phyloP scores from a whole-genome alignment of 2,329 filamentous ascomycete species.

The Podosphaera leucotricha region DNA sequence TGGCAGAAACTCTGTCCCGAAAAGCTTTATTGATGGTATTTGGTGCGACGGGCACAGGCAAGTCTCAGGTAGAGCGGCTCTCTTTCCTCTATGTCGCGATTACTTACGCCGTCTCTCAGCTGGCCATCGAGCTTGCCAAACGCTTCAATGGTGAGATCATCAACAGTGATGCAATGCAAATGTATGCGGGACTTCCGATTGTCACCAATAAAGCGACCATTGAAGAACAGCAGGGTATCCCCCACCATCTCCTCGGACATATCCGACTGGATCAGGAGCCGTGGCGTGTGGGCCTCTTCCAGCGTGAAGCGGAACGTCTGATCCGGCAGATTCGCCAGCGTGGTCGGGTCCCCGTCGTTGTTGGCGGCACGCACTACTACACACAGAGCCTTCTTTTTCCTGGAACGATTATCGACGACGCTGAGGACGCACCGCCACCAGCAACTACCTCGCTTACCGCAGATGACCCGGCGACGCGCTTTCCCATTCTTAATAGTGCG shows the following conservation, averaged over 20 bases:
- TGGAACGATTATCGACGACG: constrained; percentile 23
- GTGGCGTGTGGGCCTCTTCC: constrained; percentile 66
- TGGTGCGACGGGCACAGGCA: constrained; percentile 80
- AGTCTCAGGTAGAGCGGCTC: constrained; percentile 44
- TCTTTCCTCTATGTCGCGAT: background rate
- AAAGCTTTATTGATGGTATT: constrained; percentile 57
- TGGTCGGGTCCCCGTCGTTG: constrained; percentile 67
- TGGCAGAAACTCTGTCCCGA: constrained; percentile 17
- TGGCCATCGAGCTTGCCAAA: constrained; percentile 62
- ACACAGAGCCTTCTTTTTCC: constrained; percentile 71
- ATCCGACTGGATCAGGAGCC: constrained; percentile 53
- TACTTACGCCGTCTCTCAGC: constrained; percentile 8
- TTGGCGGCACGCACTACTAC: constrained; percentile 92
- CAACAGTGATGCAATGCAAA: constrained; percentile 95
- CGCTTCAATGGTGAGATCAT: constrained; percentile 81
- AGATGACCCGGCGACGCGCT: constrained; percentile 22
- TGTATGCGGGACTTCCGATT: constrained; percentile 76
- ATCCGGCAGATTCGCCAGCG: constrained; percentile 59
- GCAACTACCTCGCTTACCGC: constrained; percentile 9
- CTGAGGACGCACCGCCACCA: background rate
- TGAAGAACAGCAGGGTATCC: constrained; percentile 53
- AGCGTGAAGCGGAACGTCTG: constrained; percentile 37
- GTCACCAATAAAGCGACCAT: constrained; percentile 81
- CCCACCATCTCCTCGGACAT: constrained; percentile 69
- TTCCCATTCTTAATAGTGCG: constrained; percentile 47